Evolutionary conservation across 78 protist species (phyloP), one percentile per base, ranked within the genome.

Genomic region (Chrysochromulina parva): DNA sequence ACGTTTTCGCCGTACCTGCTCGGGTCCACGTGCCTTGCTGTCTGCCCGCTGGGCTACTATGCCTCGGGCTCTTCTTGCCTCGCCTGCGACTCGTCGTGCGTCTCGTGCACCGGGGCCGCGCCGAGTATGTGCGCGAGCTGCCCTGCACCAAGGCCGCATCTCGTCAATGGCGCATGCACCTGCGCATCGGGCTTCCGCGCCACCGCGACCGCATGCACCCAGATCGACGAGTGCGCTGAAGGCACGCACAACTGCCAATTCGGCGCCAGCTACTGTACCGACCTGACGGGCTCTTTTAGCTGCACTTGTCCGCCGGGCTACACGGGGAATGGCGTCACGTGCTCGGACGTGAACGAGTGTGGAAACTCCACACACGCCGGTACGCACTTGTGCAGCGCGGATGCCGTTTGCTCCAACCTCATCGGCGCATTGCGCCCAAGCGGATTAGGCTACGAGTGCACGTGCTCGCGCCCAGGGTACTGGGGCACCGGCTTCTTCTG

Each of bases 301-400:
- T 87, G 90, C 90, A 52, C 54, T 50, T 87, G 90, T 65, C 19
- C 22, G n/a, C 65, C 47, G 16, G 81, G 81, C 82, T 67, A 16
- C 59, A 3, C 22, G 1, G 90, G 90, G 52, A 81, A 87, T 65
- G 90, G 90, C 65, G 9, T 22, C 65, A 52, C 58, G 24, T 69
- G 78, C 78, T 3, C 7, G 10, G 78, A 69, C 50, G 16, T 69
- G 26, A 69, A 69, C 50, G 78, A 69, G 16, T 69, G 78, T 50
- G 50, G 26, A 3, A 11, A 24, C 38, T 38, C 38, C 38, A 38
- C 38, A 38, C 38, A 38, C 38, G 38, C 38, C 11, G 50, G 78
- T 2, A 13, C 22, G 78, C 22, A 28, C 78, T 9, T n/a, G 11
- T 69, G 78, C 78, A 50, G 28, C 3, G 50, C 3, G 11, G 10